Base-by-base conservation (phyloP, 305 asterid species). In the Plantago coronopus region DNA sequence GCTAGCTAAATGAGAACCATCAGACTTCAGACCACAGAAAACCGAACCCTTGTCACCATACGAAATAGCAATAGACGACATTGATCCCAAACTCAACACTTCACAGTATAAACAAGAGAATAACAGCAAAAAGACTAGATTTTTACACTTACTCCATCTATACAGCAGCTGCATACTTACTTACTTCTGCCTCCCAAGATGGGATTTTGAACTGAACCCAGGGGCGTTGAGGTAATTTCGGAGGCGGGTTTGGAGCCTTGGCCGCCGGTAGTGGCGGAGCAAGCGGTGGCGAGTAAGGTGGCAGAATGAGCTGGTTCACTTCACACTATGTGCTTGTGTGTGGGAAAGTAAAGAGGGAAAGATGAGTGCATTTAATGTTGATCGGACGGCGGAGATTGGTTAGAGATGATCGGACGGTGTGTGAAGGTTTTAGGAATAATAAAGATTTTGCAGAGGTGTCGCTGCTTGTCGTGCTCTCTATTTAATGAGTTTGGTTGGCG, bases 1-100 rank as follows among this genome's bases (percentile, higher is more conserved):
- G 21, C 65, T 46, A 9, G 82, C 82, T n/a, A 77, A 66, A 65
- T 83, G 96, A 6, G 96, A 85, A 46, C 96, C 96, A 59, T 85
- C 96, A 0, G 85, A 74, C 65, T 83, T 88, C 5, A 85, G 69
- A 8, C 96, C 89, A 64, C 96, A 85, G 72, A 85, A 83, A 46
- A 76, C 96, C 0, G 96, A 81, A 3, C 96, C 96, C 37, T 76
- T 70, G 63, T 81, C 95, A 18, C 91, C 96, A 65, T 88, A 88
- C 0, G 95, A 83, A 19, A 83, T 80, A 38, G 91, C 88, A 55
- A 88, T 85, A 22, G 96, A 81, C 19, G 96, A 78, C 91, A 88
- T 85, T 73, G 95, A 83, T 13, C 96, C 96, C 70, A 85, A 71
- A 54, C 91, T 78, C 27, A 62, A 62, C 34, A 78, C 96, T 29